Evolutionary conservation across 805 yeast species (phyloP), one percentile per base, ranked within the genome.

Genomic region (Candida odintsovae): DNA sequence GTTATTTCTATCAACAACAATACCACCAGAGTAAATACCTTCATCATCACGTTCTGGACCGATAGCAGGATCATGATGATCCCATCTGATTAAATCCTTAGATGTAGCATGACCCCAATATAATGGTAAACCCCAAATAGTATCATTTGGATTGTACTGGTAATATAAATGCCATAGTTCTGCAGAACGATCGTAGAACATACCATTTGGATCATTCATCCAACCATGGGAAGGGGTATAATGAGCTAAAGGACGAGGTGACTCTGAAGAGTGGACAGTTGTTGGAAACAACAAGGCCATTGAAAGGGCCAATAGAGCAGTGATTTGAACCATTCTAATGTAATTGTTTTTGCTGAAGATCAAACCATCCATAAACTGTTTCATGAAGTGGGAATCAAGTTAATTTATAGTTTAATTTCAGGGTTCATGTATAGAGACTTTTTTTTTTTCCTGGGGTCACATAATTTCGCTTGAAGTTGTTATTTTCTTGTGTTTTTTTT

Each of bases 201-300:
- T 51, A 7, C 75, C 75, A 48, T 70, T 70, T n/a, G 75, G 75
- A 50, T 71, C 75, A 51, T 70, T 70, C 70, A 70, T 64, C 66
- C 71, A 70, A 6, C 68, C 69, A 7, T 44, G 40, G 7, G 53
- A 47, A 2, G 75, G 73, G 3, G 72, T 55, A 38, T 56, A 62
- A 49, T 70, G 74, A 29, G 58, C 18, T 5, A 31, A 9, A 10
- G 50, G 50, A 31, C 36, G 36, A 13, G 10, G 10, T 7, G 3
- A 31, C 10, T 31, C 10, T 9, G 36, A n/a, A 13, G 19, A 15
- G 7, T 31, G 36, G 15, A 15, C 19, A 31, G 36, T 13, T 6
- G 36, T 31, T 8, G 36, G 36, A 10, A 31, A n/a, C 36, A 31
- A 15, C 36, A 31, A 31, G 9, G 36, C 16, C 19, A 31, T 10